These are phyloP conservation scores for Trypanosoma melophagium DNA, from an alignment of 208 protist species.

Conservation along the genomic window DNA sequence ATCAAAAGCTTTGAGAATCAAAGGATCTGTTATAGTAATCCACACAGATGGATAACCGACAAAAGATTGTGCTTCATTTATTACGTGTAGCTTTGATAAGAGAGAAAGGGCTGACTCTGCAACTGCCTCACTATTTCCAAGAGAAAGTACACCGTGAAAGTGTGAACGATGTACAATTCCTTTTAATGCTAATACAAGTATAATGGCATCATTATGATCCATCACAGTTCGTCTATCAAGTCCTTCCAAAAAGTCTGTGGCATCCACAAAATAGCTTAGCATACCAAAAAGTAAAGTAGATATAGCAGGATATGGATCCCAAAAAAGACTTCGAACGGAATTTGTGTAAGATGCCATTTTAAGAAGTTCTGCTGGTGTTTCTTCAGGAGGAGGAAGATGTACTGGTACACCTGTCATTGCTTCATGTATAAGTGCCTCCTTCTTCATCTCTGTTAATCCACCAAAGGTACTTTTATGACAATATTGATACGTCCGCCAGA, in stretches of 20 bases:
- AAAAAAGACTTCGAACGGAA: slow-evolving; percentile 39
- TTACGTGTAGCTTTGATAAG: slow-evolving; percentile 62
- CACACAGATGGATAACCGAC: slow-evolving; percentile 49
- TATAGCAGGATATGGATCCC: slow-evolving; percentile 67
- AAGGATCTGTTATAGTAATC: slow-evolving; percentile 40
- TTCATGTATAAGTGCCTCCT: slow-evolving; percentile 1
- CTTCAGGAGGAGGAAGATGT: slow-evolving; percentile 9
- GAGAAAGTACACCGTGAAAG: slow-evolving; percentile 68
- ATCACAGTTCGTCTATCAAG: slow-evolving; percentile 47
- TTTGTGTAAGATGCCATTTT: not conserved
- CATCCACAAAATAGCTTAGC: slow-evolving; percentile 74
- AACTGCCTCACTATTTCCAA: slow-evolving; percentile 68
- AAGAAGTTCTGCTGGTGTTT: slow-evolving; percentile 14
- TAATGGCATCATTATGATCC: slow-evolving; percentile 36
- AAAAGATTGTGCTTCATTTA: slow-evolving; percentile 69
- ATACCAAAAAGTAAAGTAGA: slow-evolving; percentile 76
- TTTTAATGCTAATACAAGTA: slow-evolving; percentile 75
- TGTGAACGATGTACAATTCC: slow-evolving; percentile 73
- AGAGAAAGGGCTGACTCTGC: slow-evolving; percentile 61
- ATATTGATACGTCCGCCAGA: slow-evolving; percentile 70
- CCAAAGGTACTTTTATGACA: slow-evolving; percentile 25
- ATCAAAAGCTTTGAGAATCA: slow-evolving; percentile 25
- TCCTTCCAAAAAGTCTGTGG: slow-evolving; percentile 61
- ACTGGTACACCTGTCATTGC: slow-evolving; percentile 1
- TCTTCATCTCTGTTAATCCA: not conserved